Percentiles rank a stretch among this genome's conserved stretches.
These are phyloP conservation scores for Cercospora beticola DNA, from an alignment of 2,329 filamentous ascomycete genomes.

Conservation along the genomic window DNA sequence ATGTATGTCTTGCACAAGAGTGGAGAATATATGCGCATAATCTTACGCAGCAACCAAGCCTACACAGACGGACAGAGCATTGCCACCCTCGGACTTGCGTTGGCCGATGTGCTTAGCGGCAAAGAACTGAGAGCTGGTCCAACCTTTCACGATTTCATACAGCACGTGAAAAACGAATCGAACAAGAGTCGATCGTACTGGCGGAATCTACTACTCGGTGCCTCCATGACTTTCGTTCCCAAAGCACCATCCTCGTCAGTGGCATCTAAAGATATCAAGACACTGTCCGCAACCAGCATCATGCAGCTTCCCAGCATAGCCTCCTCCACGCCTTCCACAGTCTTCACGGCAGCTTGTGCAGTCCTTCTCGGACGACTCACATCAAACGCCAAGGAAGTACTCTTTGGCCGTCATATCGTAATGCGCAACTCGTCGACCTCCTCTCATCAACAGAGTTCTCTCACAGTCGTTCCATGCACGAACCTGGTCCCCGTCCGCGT, in stretches of 20 bases:
- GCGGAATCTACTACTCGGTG: slow-evolving; percentile 10
- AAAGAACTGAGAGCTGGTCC: background rate
- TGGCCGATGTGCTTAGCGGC: slow-evolving; percentile 8
- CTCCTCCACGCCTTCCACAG: background rate
- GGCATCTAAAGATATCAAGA: background rate
- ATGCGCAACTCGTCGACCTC: background rate
- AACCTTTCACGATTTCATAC: background rate
- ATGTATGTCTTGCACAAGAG: slow-evolving; percentile 11
- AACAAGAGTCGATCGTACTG: slow-evolving; percentile 7
- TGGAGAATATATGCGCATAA: background rate
- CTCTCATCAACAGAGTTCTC: background rate
- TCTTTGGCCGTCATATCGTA: background rate
- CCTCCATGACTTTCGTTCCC: slow-evolving; percentile 5
- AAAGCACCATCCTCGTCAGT: background rate
- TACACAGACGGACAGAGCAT: slow-evolving; percentile 11
- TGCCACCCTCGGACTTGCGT: background rate
- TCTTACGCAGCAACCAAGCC: slow-evolving; percentile 9
- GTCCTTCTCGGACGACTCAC: background rate
- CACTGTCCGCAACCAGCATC: background rate
- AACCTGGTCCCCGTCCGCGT: slow-evolving; percentile 10
- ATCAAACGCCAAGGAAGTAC: background rate
- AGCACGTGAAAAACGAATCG: background rate
- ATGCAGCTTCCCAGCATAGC: background rate
- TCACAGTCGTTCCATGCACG: background rate
- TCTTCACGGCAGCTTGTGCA: slow-evolving; percentile 12